phyloP scores from a whole-genome alignment of 768 basidiomycete genomes.

The Boletus reticuloceps region DNA sequence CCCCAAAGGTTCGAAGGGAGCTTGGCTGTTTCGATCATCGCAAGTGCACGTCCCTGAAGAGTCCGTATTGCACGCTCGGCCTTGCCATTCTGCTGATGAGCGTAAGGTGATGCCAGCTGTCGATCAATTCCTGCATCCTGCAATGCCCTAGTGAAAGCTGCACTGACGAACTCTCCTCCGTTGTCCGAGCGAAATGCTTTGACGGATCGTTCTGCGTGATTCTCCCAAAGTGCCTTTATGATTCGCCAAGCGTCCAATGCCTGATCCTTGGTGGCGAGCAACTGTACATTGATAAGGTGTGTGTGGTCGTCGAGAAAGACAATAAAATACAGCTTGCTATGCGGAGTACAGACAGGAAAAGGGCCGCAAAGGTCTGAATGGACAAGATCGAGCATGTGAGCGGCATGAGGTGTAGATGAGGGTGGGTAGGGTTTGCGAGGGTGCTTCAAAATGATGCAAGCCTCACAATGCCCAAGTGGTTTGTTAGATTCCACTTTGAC shows the following conservation, averaged over 20 bases:
- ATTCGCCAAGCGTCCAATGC: not conserved
- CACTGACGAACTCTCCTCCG: not conserved
- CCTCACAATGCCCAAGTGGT: not conserved
- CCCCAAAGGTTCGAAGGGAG: too few relatives aligned
- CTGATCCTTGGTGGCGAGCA: not conserved
- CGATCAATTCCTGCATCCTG: too few relatives aligned
- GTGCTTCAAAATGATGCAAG: not conserved
- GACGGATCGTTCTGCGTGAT: rapidly evolving
- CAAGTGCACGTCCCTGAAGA: too few relatives aligned
- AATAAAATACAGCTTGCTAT: slow-evolving; percentile 14
- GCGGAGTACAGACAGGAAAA: slow-evolving; percentile 12
- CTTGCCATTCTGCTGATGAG: too few relatives aligned
- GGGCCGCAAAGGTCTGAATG: slow-evolving; percentile 31
- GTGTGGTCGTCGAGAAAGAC: slow-evolving; percentile 15
- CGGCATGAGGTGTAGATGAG: not conserved
- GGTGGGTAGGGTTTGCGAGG: not conserved
- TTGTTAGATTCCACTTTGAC: rapidly evolving
- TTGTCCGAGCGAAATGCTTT: not conserved
- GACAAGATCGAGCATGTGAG: slow-evolving; percentile 15
- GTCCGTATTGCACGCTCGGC: too few relatives aligned
- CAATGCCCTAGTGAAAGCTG: too few relatives aligned
- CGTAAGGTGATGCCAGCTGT: too few relatives aligned
- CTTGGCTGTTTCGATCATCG: too few relatives aligned
- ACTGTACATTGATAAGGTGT: not conserved
- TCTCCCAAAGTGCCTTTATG: not conserved